Evolutionary conservation across 1,139 yeast genomes (phyloP).

Genomic region (Blastobotrys serpentis): DNA sequence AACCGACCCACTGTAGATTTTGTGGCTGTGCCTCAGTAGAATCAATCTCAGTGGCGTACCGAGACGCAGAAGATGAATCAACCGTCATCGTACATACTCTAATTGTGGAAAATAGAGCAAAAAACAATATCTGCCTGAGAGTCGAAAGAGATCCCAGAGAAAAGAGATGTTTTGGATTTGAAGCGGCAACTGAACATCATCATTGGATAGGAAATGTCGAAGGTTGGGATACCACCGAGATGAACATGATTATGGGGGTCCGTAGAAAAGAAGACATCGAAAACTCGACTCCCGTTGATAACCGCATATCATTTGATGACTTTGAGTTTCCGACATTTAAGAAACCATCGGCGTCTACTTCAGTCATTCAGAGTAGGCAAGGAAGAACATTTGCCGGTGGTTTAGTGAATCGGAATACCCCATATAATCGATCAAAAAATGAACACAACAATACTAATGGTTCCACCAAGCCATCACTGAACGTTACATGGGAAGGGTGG

Average conservation of each 20-base stretch:
- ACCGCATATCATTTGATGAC: not conserved
- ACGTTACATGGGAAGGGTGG: conserved; percentile 72
- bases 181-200: conserved; percentile 67
- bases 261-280: conserved; percentile 30
- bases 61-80: conserved; percentile 52
- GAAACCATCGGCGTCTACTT: no score
- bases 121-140: conserved; percentile 76
- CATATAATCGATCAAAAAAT: no score
- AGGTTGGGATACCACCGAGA: conserved; percentile 76
- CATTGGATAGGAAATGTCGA: conserved; percentile 65
- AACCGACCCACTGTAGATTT: conserved; percentile 83
- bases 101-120: conserved; percentile 69
- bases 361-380: no score
- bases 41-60: conserved; percentile 69
- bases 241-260: conserved; percentile 75
- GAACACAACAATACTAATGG: not conserved
- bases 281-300: conserved; percentile 2
- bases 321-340: conserved; percentile 5
- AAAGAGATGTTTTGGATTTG: conserved; percentile 83
- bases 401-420: no score
- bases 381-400: no score
- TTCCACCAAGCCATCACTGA: conserved; percentile 22
- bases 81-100: conserved; percentile 71
- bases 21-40: conserved; percentile 86
- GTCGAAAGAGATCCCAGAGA: conserved; percentile 92